phyloP scores from a whole-genome alignment of 371 early-diverging fungal genomes.

The Mortierella sp. region DNA sequence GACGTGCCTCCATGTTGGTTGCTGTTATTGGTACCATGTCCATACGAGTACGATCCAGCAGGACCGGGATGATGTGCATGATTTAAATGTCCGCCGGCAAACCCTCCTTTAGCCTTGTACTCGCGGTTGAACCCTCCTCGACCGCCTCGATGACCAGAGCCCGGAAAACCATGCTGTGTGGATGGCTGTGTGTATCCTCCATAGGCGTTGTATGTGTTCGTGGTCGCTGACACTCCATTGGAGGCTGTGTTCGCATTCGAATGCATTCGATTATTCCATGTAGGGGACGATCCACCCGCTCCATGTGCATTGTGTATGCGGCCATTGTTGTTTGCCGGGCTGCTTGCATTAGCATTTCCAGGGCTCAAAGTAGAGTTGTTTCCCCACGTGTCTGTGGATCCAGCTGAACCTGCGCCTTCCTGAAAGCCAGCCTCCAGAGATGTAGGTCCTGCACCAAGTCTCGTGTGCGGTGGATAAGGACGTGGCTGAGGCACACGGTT shows the following conservation, averaged over 20 bases:
- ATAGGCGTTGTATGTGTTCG: background rate
- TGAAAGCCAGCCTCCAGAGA: slow-evolving; percentile 22
- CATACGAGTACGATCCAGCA: slow-evolving; percentile 1
- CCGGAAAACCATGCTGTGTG: background rate
- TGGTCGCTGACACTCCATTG: too few relatives aligned
- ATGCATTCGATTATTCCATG: slow-evolving; percentile 15
- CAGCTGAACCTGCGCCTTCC: slow-evolving; percentile 23
- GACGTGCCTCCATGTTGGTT: background rate
- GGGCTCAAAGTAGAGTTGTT: background rate
- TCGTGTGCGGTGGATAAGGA: slow-evolving; percentile 19
- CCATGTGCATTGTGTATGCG: slow-evolving; percentile 4
- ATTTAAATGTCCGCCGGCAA: slow-evolving; percentile 6
- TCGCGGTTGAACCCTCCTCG: slow-evolving; percentile 15
- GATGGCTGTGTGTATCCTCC: slow-evolving; percentile 9
- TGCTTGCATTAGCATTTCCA: background rate
- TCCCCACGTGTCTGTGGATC: slow-evolving; percentile 23
- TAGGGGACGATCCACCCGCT: background rate
- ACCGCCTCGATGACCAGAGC: slow-evolving; percentile 5
- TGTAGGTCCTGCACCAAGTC: slow-evolving; percentile 5
- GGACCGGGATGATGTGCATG: slow-evolving; percentile 6
- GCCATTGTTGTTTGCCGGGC: slow-evolving; percentile 6
- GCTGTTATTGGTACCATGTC: too few relatives aligned
- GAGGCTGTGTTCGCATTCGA: too few relatives aligned
- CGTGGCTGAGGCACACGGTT: slow-evolving; percentile 30
- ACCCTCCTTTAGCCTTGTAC: slow-evolving; percentile 9